phyloP scores from a whole-genome alignment of 192 early-diverging fungal genomes.

The Funneliformis geosporum region DNA sequence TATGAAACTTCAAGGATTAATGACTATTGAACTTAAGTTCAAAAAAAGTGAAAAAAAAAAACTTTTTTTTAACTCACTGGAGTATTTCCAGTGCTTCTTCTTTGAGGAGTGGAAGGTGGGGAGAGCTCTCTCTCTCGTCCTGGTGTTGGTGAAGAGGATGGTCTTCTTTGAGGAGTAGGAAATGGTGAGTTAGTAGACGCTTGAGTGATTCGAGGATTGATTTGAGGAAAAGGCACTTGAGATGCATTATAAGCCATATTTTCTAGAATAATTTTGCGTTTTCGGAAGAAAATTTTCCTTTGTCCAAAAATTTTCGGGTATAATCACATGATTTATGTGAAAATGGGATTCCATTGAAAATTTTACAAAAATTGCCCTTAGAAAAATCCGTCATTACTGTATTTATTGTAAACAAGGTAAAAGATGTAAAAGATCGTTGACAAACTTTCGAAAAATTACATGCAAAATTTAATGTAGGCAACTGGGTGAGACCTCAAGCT shows the following conservation, averaged over 20 bases:
- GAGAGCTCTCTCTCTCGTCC: slow-evolving; percentile 1
- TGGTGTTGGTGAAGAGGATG: slow-evolving; percentile 20
- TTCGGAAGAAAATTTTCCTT: neutral
- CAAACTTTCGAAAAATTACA: no score
- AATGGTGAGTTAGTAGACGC: neutral
- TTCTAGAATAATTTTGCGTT: neutral
- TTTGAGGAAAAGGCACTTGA: neutral
- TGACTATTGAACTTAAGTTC: neutral
- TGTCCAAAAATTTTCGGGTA: neutral
- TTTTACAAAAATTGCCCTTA: no score
- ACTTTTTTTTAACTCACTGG: slow-evolving; percentile 14
- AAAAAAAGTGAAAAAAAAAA: neutral
- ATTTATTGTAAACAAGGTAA: no score
- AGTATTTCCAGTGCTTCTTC: slow-evolving; percentile 18
- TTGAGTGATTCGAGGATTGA: neutral
- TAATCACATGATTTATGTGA: neutral
- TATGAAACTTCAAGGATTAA: neutral
- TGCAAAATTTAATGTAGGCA: neutral
- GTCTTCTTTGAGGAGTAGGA: slow-evolving; percentile 8
- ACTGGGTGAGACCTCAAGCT: slow-evolving; percentile 17
- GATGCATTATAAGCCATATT: neutral
- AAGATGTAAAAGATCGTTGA: no score
- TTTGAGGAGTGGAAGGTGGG: slow-evolving; percentile 3
- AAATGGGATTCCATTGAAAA: no score
- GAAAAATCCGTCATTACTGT: no score